Evolutionary conservation across 2,329 filamentous ascomycete genomes (phyloP).

Genomic region (Lasiodiplodia hormozganensis): DNA sequence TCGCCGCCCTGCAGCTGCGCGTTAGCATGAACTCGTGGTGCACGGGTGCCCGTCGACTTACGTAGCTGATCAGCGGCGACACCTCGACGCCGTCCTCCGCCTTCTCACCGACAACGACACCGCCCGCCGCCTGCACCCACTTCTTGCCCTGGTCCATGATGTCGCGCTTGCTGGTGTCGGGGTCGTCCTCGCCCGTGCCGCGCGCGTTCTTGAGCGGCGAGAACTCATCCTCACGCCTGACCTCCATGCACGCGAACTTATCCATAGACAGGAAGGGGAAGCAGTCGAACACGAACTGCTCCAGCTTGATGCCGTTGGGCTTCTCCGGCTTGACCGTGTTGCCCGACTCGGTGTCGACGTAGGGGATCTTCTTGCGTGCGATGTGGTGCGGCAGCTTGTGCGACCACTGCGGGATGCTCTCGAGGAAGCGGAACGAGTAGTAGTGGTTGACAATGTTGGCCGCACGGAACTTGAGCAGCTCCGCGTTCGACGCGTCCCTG

Average conservation of each 20-base stretch:
- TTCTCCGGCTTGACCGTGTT: constrained; percentile 88
- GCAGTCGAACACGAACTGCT: constrained; percentile 99
- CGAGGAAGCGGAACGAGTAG: constrained; percentile 93
- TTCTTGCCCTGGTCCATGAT: constrained; percentile 89
- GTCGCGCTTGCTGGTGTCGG: constrained; percentile 88
- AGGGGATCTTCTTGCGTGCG: constrained; percentile 97
- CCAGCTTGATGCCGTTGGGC: constrained; percentile 97
- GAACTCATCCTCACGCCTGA: constrained; percentile 96
- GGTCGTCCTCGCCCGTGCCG: constrained; percentile 84
- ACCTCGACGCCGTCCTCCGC: constrained; percentile 79
- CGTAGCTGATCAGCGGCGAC: constrained; percentile 92
- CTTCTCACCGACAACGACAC: constrained; percentile 70
- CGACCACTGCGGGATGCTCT: constrained; percentile 86
- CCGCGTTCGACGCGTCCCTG: constrained; percentile 78
- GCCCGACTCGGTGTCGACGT: constrained; percentile 76
- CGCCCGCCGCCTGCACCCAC: constrained; percentile 84
- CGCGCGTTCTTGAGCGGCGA: constrained; percentile 92
- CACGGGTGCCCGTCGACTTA: constrained; percentile 61
- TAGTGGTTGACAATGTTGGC: constrained; percentile 99
- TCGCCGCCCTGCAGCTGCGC: constrained; percentile 61
- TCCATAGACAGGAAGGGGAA: constrained; percentile 86
- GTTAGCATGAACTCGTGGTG: constrained; percentile 28
- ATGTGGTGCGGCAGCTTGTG: constrained; percentile 92
- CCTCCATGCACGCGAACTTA: constrained; percentile 95
- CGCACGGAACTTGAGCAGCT: constrained; percentile 91